Base-by-base conservation (phyloP, 1,284 basidiomycete species). In the Fomitiporia mediterranea region DNA sequence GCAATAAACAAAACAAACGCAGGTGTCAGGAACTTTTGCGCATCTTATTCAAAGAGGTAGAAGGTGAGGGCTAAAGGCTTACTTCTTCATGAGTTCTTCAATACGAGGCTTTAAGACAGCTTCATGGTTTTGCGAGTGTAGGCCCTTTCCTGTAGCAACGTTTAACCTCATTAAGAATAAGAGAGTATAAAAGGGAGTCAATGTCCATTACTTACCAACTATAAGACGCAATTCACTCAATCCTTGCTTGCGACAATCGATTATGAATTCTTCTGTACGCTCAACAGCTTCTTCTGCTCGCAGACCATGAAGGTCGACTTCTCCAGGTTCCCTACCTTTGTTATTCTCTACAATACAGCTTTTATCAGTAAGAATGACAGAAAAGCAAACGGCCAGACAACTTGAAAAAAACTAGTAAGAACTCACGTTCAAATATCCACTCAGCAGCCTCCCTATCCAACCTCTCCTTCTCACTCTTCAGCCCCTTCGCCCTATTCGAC, bases 91-190 rank as follows among this genome's bases (percentile, higher is more conserved):
- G 55, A 98, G 73, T 49, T 90, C 85, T 68, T 91, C 90, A 48
- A 99, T 89, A 2, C 94, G 95, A 19, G 96, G 96, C 67, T 91
- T 95, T 68, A 98, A 82, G 72, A 97, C 97, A 1, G 91, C 87
- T 11, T 84, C 78, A 54, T 89, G 86, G 27, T 83, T 81, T 48
- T 79, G 72, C 25, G 92, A 95, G 70, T 99, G 96, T 19, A 95
- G 74, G 11, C 95, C 95, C 70, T 93, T 91, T 5, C 85, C 84
- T 76, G 57, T 15, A 63, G 28, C 2, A 49, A 9, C 23, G 15
- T 4, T 8, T 50, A 23, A 35, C 7, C 30, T 38, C 8, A 38
- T 23, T 23, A 11, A 46, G 42, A 25, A 27, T n/a, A 44, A 47
- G 17, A 43, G 32, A 5, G 27, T 11, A 4, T 11, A 13, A 46